These are phyloP conservation scores for Metschnikowia lochheadii DNA, from an alignment of 805 yeast species.

Conservation along the genomic window DNA sequence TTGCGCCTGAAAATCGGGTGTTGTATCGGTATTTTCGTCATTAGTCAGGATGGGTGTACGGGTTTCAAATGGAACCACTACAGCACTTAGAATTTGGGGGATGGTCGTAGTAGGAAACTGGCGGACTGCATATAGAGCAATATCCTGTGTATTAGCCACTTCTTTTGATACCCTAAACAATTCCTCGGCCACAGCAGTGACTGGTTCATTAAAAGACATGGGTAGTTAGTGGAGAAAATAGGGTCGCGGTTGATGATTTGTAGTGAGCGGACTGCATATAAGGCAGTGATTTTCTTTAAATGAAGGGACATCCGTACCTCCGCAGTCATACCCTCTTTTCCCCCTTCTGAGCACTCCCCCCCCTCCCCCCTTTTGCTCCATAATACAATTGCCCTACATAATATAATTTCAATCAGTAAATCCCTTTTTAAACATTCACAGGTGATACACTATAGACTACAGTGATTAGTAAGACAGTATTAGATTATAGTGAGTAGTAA, in stretches of 20 bases:
- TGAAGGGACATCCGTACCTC: too few relatives aligned
- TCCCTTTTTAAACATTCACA: too few relatives aligned
- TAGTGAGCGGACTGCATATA: not conserved
- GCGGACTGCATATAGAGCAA: not conserved
- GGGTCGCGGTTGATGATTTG: not conserved
- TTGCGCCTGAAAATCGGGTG: not conserved
- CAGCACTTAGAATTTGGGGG: not conserved
- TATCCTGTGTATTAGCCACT: not conserved
- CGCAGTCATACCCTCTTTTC: too few relatives aligned
- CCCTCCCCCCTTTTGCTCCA: too few relatives aligned
- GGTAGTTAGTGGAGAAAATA: not conserved
- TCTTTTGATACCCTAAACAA: not conserved
- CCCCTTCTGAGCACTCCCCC: too few relatives aligned
- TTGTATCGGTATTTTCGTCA: not conserved
- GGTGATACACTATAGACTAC: too few relatives aligned
- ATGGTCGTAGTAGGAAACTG: not conserved
- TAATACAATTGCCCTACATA: too few relatives aligned
- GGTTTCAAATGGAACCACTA: not conserved
- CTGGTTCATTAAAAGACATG: not conserved
- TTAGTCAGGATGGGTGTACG: not conserved
- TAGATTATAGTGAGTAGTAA: too few relatives aligned
- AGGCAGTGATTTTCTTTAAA: too few relatives aligned
- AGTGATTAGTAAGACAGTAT: too few relatives aligned
- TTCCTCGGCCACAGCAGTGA: not conserved
- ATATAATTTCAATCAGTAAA: too few relatives aligned